These are phyloP conservation scores for Cudoniella acicularis DNA, from an alignment of 495 filamentous ascomycete genomes.

Conservation along the genomic window DNA sequence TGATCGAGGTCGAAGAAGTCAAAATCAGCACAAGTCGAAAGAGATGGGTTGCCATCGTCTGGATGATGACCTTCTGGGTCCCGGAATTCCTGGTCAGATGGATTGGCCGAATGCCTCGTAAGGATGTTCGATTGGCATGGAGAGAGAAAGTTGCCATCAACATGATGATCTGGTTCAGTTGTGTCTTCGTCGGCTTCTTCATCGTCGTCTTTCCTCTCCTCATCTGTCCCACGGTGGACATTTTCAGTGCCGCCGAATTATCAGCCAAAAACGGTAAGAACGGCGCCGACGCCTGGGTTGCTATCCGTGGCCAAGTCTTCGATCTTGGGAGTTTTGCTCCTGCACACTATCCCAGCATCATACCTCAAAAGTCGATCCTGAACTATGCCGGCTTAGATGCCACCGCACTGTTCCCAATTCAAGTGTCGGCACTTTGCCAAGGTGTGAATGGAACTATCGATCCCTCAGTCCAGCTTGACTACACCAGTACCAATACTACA, in stretches of 20 bases:
- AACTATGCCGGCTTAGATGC: slow-evolving; percentile 86
- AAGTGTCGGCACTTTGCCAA: slow-evolving; percentile 88
- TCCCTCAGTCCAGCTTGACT: slow-evolving; percentile 74
- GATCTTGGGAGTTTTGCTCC: slow-evolving; percentile 72
- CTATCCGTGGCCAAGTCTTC: slow-evolving; percentile 87
- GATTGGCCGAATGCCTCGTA: slow-evolving; percentile 82
- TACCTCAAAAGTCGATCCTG: slow-evolving; percentile 61
- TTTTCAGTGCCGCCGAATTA: slow-evolving; percentile 79
- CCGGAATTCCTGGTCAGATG: slow-evolving; percentile 79
- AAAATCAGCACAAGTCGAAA: slow-evolving; percentile 77
- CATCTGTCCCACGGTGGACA: slow-evolving; percentile 87
- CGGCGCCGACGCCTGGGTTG: slow-evolving; percentile 58
- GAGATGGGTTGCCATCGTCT: slow-evolving; percentile 89
- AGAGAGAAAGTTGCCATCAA: slow-evolving; percentile 96
- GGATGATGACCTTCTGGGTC: slow-evolving; percentile 77
- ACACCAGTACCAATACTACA: slow-evolving; percentile 70
- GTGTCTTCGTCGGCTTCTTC: slow-evolving; percentile 79
- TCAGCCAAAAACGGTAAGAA: slow-evolving; percentile 69
- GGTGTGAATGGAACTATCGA: slow-evolving; percentile 66
- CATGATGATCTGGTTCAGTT: slow-evolving; percentile 91
- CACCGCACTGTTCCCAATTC: slow-evolving; percentile 85
- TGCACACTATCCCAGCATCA: slow-evolving; percentile 74
- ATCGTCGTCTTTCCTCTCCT: slow-evolving; percentile 80
- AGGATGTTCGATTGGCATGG: slow-evolving; percentile 94
- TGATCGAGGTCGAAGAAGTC: slow-evolving; percentile 85